Conservation (phyloP, 495 filamentous ascomycete genomes). For the Xylaria venustula region DNA sequence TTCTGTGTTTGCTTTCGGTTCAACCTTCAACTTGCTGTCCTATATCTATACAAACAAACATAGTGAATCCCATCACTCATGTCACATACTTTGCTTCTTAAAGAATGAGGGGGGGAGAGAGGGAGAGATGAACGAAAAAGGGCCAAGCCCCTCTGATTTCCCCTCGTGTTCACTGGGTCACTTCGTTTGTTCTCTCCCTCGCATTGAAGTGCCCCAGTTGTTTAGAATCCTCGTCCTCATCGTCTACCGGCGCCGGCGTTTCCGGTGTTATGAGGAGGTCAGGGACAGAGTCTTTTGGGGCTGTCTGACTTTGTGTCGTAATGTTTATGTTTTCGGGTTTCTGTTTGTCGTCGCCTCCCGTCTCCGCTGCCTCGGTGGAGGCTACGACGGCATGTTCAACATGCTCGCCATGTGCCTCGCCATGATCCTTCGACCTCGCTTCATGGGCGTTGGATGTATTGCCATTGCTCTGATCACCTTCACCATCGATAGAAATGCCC, state of each 20-base stretch:
- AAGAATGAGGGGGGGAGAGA: neutral
- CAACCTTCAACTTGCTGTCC: constrained; percentile 20
- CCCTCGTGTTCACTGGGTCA: constrained; percentile 30
- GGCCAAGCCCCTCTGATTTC: neutral
- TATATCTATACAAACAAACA: constrained; percentile 28
- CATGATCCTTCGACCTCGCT: constrained; percentile 17
- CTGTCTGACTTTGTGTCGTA: neutral
- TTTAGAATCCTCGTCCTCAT: constrained; percentile 35
- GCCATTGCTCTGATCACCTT: constrained; percentile 14
- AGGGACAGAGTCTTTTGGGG: constrained; percentile 2
- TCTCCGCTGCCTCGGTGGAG: neutral
- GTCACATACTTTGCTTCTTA: neutral
- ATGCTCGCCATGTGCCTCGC: constrained; percentile 24
- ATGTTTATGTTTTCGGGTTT: neutral
- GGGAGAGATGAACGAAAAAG: neutral
- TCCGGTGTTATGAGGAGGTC: constrained; percentile 41
- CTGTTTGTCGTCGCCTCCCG: neutral
- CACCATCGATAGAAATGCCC: constrained; percentile 50
- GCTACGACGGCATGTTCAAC: constrained; percentile 13
- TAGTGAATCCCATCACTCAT: neutral
- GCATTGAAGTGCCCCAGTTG: constrained; percentile 34
- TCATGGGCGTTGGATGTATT: constrained; percentile 5
- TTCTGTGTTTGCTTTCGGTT: constrained; percentile 14
- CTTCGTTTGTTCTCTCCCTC: constrained; percentile 27
- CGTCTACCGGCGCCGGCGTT: constrained; percentile 29